Conservation (phyloP, 768 basidiomycete species). For the Tricholoma bakamatsutake region DNA sequence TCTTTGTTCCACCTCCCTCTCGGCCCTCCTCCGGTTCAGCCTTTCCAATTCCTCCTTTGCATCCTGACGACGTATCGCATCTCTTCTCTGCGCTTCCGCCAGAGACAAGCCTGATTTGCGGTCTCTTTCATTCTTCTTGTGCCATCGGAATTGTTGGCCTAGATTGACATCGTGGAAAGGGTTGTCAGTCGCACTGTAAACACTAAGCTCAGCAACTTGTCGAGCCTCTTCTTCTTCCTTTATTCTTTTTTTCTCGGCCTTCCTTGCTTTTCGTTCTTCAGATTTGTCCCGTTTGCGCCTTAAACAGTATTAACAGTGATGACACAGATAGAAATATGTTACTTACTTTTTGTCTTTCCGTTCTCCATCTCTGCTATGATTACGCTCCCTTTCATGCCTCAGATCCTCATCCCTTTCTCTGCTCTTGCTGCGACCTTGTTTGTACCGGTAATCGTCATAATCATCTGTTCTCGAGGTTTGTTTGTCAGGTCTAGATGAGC, state of each 20-base stretch:
- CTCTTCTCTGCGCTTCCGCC: conserved; percentile 73
- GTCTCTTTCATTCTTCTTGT: conserved; percentile 98
- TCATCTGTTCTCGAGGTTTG: conserved; percentile 26
- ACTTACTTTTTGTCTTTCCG: conserved; percentile 43
- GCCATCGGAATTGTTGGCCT: conserved; percentile 95
- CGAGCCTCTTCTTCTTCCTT: conserved; percentile 88
- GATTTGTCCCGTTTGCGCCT: conserved; percentile 85
- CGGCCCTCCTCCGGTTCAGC: conserved; percentile 83
- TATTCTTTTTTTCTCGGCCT: conserved; percentile 80
- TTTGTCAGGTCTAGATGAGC: conserved; percentile 29
- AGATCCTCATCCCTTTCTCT: conserved; percentile 17
- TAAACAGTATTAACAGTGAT: background rate
- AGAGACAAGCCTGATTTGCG: conserved; percentile 77
- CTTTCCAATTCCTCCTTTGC: conserved; percentile 94
- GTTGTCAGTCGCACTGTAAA: conserved; percentile 95
- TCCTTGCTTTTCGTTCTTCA: conserved; percentile 79
- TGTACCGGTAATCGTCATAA: conserved; percentile 21
- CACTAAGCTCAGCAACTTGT: conserved; percentile 88
- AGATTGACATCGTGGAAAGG: conserved; percentile 98
- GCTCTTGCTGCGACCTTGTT: conserved; percentile 26
- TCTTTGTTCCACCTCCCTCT: conserved; percentile 84
- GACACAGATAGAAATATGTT: background rate
- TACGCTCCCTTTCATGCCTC: conserved; percentile 27
- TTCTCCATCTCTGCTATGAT: conserved; percentile 33
- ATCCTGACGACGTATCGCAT: conserved; percentile 77